Conservation (phyloP, 1,139 yeast species). For the Lodderomyces jiufengensis region DNA sequence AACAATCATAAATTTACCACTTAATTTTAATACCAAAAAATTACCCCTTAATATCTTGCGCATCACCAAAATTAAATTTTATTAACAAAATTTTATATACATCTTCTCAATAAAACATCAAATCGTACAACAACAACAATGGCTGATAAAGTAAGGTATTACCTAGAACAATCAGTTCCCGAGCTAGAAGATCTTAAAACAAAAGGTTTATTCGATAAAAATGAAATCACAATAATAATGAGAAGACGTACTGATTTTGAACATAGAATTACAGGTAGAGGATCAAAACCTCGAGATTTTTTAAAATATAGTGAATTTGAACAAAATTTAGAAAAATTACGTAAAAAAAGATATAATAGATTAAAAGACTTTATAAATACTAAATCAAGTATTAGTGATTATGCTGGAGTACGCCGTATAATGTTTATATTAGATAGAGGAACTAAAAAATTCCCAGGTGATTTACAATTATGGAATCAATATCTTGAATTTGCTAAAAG, state of each 20-base stretch:
- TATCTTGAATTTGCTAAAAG: slow-evolving; percentile 72
- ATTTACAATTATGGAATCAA: slow-evolving; percentile 71
- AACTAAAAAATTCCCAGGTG: slow-evolving; percentile 74
- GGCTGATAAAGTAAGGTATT: slow-evolving; percentile 76
- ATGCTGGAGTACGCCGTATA: slow-evolving; percentile 83
- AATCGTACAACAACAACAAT: slow-evolving; percentile 34
- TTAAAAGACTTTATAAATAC: slow-evolving; percentile 49
- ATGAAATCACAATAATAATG: slow-evolving; percentile 83
- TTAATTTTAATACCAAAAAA: too few relatives aligned
- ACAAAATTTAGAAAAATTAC: slow-evolving; percentile 69
- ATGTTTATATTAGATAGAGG: slow-evolving; percentile 84
- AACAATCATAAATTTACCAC: too few relatives aligned
- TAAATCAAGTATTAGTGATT: slow-evolving; percentile 69
- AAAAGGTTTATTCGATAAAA: slow-evolving; percentile 74
- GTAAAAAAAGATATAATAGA: slow-evolving; percentile 68
- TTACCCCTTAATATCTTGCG: too few relatives aligned
- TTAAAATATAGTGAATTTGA: slow-evolving; percentile 81
- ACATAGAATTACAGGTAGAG: slow-evolving; percentile 83
- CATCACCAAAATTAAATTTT: too few relatives aligned
- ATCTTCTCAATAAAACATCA: too few relatives aligned
- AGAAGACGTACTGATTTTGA: slow-evolving; percentile 94
- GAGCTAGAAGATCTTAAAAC: slow-evolving; percentile 86
- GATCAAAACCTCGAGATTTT: slow-evolving; percentile 75
- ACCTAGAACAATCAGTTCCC: slow-evolving; percentile 80
- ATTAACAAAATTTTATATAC: too few relatives aligned